Percentiles rank a stretch among this genome's conserved stretches.
phyloP scores from a whole-genome alignment of 2,329 filamentous ascomycete genomes.

The Colletotrichum gigasporum region DNA sequence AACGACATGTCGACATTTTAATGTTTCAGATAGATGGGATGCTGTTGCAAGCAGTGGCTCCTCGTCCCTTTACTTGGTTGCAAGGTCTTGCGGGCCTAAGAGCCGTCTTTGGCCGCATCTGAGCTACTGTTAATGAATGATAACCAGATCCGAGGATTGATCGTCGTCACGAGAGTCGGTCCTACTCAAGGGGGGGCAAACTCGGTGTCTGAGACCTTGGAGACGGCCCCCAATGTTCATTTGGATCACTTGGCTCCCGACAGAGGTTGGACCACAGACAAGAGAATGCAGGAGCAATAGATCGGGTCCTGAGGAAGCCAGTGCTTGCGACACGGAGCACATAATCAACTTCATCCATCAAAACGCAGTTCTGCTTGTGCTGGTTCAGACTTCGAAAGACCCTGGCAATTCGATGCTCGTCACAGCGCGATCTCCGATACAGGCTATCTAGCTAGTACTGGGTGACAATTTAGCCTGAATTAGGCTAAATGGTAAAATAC shows the following conservation, averaged over 20 bases:
- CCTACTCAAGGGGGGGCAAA: not conserved
- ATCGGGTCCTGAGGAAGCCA: not conserved
- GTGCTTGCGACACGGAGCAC: not conserved
- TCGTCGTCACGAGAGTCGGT: not conserved
- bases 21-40: not conserved
- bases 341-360: not conserved
- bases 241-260: not conserved
- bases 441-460: not conserved
- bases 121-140: not conserved
- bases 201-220: no score
- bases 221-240: not conserved
- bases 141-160: not conserved
- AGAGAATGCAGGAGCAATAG: not conserved
- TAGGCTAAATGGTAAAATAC: constrained; percentile 26
- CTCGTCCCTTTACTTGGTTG: not conserved
- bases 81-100: not conserved
- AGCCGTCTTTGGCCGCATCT: not conserved
- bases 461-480: constrained; percentile 20
- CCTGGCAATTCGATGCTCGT: not conserved
- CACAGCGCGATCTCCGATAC: constrained; percentile 11
- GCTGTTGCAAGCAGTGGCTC: not conserved
- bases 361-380: constrained; percentile 7
- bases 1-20: constrained; percentile 6
- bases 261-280: not conserved
- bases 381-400: not conserved